Base-by-base conservation (phyloP, 257 asterid genomes). In the Avicennia marina region DNA sequence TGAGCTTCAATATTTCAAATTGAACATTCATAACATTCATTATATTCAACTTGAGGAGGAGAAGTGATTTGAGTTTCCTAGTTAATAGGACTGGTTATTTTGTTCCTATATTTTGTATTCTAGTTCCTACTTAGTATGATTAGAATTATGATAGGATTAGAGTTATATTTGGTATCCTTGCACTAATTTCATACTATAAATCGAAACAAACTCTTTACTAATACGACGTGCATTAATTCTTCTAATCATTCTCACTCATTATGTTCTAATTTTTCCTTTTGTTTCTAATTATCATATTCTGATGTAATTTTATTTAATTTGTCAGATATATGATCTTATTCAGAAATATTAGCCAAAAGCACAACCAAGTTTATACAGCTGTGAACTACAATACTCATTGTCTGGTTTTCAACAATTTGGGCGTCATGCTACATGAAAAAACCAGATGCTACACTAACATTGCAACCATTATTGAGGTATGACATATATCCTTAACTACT, bases 371-470 rank as follows among this genome's bases (percentile, higher is more conserved):
- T 48, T 70, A 68, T 63, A 58, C 79, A 42, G 73, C 68, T 60
- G 62, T 70, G 9, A 41, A 58, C 71, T 60, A 48, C 63, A 62
- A 70, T 34, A 21, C 53, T 7, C 54, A 54, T 65, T 53, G 77
- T 64, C 78, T 72, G 31, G 74, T 85, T 64, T 88, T 88, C 60
- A 72, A 65, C 68, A 70, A 65, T 67, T 52, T 77, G 50, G 96
- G 95, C 32, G 47, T 85, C 79, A 66, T 82, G 85, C 81, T 88
- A 53, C 93, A 78, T 62, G 96, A 95, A 31, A 81, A 80, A 70
- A 65, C 78, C 72, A 78, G 68, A 62, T 70, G 69, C 64, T 67
- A 81, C 69, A 58, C 71, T 46, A 70, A 72, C 51, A 80, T 88
- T 63, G 74, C 79, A 62, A 75, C 81, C 63, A 64, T 82, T 52